A percentile compares a stretch with the other conserved stretches of the same genome.
Conservation (phyloP, 1,284 basidiomycete species). For the Amanita bisporigera region DNA sequence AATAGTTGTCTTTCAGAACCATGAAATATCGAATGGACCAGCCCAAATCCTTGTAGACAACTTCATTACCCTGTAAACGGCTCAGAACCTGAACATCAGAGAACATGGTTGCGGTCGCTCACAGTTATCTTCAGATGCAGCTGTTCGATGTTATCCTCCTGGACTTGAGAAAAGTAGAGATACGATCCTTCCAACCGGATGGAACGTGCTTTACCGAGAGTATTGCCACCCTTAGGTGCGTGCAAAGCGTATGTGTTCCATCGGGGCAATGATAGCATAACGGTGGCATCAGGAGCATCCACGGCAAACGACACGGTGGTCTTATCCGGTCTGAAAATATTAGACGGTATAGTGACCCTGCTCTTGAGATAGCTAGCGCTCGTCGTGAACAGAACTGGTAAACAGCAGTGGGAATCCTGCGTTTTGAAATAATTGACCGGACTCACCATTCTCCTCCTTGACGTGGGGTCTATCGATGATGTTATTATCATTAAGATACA, state of each 20-base stretch:
- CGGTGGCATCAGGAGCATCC: slow-evolving; percentile 60
- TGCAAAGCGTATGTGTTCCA: slow-evolving; percentile 91
- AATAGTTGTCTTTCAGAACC: slow-evolving; percentile 89
- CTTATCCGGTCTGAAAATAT: slow-evolving; percentile 74
- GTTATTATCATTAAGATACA: slow-evolving; percentile 95
- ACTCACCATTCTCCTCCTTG: slow-evolving; percentile 77
- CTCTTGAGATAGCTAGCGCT: slow-evolving; percentile 63
- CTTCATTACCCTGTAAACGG: slow-evolving; percentile 50
- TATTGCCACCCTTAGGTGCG: slow-evolving; percentile 58
- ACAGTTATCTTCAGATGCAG: slow-evolving; percentile 75
- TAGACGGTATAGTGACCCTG: slow-evolving; percentile 66
- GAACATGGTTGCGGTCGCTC: slow-evolving; percentile 26
- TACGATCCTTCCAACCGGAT: slow-evolving; percentile 75
- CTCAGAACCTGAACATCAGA: slow-evolving; percentile 8
- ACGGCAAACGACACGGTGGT: slow-evolving; percentile 72
- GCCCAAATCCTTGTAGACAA: slow-evolving; percentile 76
- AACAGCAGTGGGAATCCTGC: slow-evolving; percentile 8
- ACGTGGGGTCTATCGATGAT: slow-evolving; percentile 88
- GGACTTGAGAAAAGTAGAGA: slow-evolving; percentile 70
- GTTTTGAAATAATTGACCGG: not conserved
- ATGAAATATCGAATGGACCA: slow-evolving; percentile 90
- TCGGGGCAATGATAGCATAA: slow-evolving; percentile 74
- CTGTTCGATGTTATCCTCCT: slow-evolving; percentile 77
- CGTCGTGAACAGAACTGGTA: slow-evolving; percentile 72
- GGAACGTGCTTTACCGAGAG: slow-evolving; percentile 62